A percentile compares a stretch with the other conserved stretches of the same genome.
Evolutionary conservation across 345 rosid genomes (phyloP).

Genomic region (Populus euphratica): DNA sequence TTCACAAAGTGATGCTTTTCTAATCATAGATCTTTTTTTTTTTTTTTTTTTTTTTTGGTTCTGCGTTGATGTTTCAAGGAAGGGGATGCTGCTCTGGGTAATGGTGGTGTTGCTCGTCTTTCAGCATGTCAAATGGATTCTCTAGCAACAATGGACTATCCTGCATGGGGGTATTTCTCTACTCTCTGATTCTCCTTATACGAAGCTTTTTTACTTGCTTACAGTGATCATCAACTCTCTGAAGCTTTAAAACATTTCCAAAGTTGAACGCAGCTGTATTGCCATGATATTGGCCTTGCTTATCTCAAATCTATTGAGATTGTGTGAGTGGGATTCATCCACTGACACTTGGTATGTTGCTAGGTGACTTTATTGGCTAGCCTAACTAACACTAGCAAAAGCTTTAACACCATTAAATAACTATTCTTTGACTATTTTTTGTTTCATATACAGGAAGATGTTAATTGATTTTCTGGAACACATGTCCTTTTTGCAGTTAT

Average conservation of each 20-base stretch:
- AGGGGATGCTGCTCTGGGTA: constrained; percentile 55
- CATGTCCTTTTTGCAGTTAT: constrained; percentile 28
- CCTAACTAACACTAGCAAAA: no score
- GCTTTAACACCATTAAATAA: neutral
- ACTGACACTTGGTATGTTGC: no score
- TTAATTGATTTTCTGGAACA: neutral
- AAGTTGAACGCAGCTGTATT: neutral
- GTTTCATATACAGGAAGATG: neutral
- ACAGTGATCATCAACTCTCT: neutral
- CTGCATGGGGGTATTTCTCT: constrained; percentile 44
- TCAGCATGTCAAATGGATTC: constrained; percentile 57
- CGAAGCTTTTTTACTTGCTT: neutral
- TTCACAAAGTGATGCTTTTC: neutral
- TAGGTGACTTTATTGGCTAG: no score
- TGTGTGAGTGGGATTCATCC: no score
- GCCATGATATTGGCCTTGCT: neutral
- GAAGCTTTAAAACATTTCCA: neutral
- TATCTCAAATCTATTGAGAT: neutral
- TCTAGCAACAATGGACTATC: constrained; percentile 50
- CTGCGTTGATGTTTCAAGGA: constrained; percentile 27
- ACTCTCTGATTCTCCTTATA: neutral
- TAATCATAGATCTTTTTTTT: neutral
- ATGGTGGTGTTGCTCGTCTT: constrained; percentile 57
- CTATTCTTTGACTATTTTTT: neutral
- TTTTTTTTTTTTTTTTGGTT: neutral